Evolutionary conservation across 257 asterid species (phyloP).

Genomic region (Penstemon newberryi): DNA sequence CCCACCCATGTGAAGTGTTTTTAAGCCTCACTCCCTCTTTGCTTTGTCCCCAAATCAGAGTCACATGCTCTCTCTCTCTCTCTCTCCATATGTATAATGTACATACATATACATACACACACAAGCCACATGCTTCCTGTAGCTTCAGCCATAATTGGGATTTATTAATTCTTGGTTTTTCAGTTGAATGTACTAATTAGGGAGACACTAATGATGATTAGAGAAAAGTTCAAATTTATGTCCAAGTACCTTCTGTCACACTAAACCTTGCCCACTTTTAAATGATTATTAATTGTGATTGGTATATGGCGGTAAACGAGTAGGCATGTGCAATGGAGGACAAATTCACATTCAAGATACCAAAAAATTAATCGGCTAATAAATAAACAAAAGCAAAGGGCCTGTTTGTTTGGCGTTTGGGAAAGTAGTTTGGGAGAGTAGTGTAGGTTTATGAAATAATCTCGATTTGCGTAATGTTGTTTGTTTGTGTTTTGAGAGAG

Average conservation of each 20-base stretch:
- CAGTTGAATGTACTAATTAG: conserved; percentile 15
- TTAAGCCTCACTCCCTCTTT: conserved; percentile 39
- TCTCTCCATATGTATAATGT: not conserved
- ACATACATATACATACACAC: conserved; percentile 12
- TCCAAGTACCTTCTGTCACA: conserved; percentile 44
- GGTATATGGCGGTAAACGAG: conserved; percentile 13
- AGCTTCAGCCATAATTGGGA: conserved; percentile 32
- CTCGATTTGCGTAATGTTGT: too few species aligned
- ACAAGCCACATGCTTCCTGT: conserved; percentile 15
- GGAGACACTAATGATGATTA: conserved; percentile 58
- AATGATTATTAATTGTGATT: not conserved
- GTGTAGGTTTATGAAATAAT: too few species aligned
- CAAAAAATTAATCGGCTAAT: conserved; percentile 23
- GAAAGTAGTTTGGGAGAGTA: too few species aligned
- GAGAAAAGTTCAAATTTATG: conserved; percentile 38
- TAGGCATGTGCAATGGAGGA: conserved; percentile 51
- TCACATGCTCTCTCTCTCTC: conserved; percentile 55
- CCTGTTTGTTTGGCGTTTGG: too few species aligned
- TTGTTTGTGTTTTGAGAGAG: too few species aligned
- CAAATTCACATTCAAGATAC: conserved; percentile 41
- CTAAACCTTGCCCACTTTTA: conserved; percentile 6
- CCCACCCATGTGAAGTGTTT: conserved; percentile 68
- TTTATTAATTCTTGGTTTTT: conserved; percentile 24
- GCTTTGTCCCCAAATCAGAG: conserved; percentile 54
- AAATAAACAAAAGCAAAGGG: conserved; percentile 44